A percentile compares a stretch with the other conserved stretches of the same genome.
Evolutionary conservation across 495 filamentous ascomycete species (phyloP).

Genomic region (Trichoderma reesei): DNA sequence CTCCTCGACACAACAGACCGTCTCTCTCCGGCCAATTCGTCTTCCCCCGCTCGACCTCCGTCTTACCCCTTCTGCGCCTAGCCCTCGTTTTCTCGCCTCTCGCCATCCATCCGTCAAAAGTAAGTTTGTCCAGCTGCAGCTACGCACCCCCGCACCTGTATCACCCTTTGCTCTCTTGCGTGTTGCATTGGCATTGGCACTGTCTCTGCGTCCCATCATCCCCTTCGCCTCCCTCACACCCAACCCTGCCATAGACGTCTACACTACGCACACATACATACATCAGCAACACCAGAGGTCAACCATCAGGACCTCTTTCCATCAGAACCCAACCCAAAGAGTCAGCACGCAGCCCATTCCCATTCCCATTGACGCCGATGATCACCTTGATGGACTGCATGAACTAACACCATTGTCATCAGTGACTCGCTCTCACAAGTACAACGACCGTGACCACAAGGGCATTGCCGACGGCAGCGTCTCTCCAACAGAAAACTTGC

Average conservation of each 20-base stretch:
- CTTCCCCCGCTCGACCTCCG: conserved; percentile 2
- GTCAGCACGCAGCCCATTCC: conserved; percentile 1
- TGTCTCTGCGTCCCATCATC: not conserved
- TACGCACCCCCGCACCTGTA: conserved; percentile 6
- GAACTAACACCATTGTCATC: conserved; percentile 15
- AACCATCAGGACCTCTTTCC: not conserved
- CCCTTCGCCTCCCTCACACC: not conserved
- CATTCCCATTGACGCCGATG: not conserved
- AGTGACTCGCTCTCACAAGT: conserved; percentile 96
- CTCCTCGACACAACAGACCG: not conserved
- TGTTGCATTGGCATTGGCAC: not conserved
- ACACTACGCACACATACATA: not conserved
- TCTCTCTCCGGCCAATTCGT: not conserved
- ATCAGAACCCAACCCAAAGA: not conserved
- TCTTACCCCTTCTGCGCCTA: conserved; percentile 4
- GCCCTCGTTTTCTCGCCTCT: not conserved
- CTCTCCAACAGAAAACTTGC: conserved; percentile 57
- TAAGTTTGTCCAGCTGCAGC: conserved; percentile 4
- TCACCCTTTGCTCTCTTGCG: not conserved
- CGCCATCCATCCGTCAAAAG: conserved; percentile 5
- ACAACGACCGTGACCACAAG: conserved; percentile 77
- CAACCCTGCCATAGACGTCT: not conserved
- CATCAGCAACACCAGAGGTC: not conserved
- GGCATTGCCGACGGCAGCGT: conserved; percentile 54
- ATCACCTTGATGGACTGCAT: not conserved